phyloP scores from a whole-genome alignment of 148 eudicot species.

The Nepenthes mirabilis region DNA sequence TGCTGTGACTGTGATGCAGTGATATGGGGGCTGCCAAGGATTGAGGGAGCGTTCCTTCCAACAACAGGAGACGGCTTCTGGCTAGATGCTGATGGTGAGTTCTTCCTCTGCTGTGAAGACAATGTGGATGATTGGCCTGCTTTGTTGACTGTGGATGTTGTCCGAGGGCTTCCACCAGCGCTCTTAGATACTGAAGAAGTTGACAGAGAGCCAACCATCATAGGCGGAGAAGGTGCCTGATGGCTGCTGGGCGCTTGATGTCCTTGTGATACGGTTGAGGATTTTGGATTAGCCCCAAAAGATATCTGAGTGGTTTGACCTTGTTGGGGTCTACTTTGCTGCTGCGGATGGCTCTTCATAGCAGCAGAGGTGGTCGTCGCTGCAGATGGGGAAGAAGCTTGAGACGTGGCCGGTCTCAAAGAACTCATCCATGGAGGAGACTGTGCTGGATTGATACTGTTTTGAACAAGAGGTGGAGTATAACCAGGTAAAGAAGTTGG shows the following conservation, averaged over 20 bases:
- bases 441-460: constrained; percentile 33
- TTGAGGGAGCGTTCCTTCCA: constrained; percentile 20
- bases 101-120: constrained; percentile 47
- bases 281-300: constrained; percentile 44
- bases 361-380: constrained; percentile 38
- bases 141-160: constrained; percentile 25
- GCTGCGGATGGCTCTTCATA: constrained; percentile 42
- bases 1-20: constrained; percentile 27
- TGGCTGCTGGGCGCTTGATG: constrained; percentile 27
- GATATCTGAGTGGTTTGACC: constrained; percentile 67
- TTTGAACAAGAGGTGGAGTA: constrained; percentile 40
- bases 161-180: constrained; percentile 75
- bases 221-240: constrained; percentile 55
- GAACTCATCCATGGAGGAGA: too few relatives aligned
- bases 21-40: constrained; percentile 25
- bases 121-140: constrained; percentile 36
- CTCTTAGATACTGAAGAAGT: constrained; percentile 55
- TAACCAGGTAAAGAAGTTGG: constrained; percentile 38
- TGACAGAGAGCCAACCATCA: constrained; percentile 80
- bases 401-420: constrained; percentile 9
- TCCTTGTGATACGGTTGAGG: constrained; percentile 34
- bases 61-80: constrained; percentile 41
- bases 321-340: constrained; percentile 46
- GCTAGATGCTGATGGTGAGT: constrained; percentile 24
- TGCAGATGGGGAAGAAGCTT: constrained; percentile 27